Percentiles rank a stretch among this genome's conserved stretches.
Evolutionary conservation across 768 basidiomycete genomes (phyloP).

Genomic region (Porpolomopsis calyptriformis): DNA sequence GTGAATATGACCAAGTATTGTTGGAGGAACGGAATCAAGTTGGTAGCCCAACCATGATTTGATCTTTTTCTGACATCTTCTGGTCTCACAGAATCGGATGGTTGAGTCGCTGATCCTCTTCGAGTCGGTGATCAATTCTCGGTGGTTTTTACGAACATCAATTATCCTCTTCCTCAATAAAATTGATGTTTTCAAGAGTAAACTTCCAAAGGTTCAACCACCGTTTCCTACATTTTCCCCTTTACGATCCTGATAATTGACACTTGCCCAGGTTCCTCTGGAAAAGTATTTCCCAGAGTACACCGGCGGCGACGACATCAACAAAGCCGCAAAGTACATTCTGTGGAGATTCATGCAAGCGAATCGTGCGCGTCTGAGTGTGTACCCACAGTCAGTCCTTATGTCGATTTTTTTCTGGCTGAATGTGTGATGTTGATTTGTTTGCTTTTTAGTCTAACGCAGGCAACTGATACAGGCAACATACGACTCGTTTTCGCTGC

Average conservation of each 20-base stretch:
- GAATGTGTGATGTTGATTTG: background rate
- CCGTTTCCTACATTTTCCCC: background rate
- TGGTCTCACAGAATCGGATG: conserved; percentile 67
- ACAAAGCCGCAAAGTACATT: conserved; percentile 91
- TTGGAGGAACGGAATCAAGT: conserved; percentile 65
- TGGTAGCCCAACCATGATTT: conserved; percentile 16
- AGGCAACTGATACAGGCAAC: conserved; percentile 80
- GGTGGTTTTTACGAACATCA: conserved; percentile 86
- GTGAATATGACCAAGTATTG: conserved; percentile 49
- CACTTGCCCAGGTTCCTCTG: conserved; percentile 45
- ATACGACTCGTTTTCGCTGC: conserved; percentile 69
- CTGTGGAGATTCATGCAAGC: conserved; percentile 93
- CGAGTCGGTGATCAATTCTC: conserved; percentile 85
- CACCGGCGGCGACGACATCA: conserved; percentile 80
- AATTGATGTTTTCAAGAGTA: conserved; percentile 87
- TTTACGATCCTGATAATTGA: background rate
- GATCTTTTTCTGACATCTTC: background rate
- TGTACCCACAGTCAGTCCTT: conserved; percentile 76
- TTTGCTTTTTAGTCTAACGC: conserved; percentile 45
- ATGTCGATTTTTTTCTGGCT: background rate
- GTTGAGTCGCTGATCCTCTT: conserved; percentile 84
- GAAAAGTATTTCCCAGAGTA: conserved; percentile 81
- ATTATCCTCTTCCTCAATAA: conserved; percentile 91
- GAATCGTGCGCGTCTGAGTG: conserved; percentile 70
- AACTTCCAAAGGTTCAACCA: conserved; percentile 48